phyloP scores from a whole-genome alignment of 1,284 basidiomycete species.

The Boletus smithii region DNA sequence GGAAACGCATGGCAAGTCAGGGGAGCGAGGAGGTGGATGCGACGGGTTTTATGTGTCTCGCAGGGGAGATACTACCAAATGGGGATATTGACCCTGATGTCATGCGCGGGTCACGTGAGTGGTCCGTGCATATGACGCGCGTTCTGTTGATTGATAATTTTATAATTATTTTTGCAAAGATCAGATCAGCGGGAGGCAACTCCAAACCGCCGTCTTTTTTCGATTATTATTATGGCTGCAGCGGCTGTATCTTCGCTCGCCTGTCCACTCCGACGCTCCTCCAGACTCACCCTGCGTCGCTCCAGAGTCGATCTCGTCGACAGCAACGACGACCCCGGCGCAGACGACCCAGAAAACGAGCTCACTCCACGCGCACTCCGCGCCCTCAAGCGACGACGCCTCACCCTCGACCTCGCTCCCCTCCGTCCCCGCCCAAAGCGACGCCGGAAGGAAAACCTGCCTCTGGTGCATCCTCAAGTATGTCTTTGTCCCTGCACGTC shows the following conservation, averaged over 20 bases:
- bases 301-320: slow-evolving; percentile 1
- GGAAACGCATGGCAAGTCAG: slow-evolving; percentile 15
- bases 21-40: no score
- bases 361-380: slow-evolving; percentile 35
- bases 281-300: slow-evolving; percentile 20
- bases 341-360: slow-evolving; percentile 25
- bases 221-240: slow-evolving; percentile 29
- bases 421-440: slow-evolving; percentile 16
- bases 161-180: slow-evolving; percentile 8
- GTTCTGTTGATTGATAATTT: no score
- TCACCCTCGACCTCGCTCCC: slow-evolving; percentile 29
- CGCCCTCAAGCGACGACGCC: slow-evolving; percentile 34
- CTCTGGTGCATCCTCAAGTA: neutral
- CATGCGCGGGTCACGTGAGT: slow-evolving; percentile 29
- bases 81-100: no score
- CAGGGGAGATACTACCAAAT: neutral
- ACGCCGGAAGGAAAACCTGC: slow-evolving; percentile 24
- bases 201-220: slow-evolving; percentile 13
- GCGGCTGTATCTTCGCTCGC: slow-evolving; percentile 27
- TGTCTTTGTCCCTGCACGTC: neutral
- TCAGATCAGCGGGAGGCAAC: slow-evolving; percentile 14
- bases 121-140: slow-evolving; percentile 25
- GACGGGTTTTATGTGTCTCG: slow-evolving; percentile 5
- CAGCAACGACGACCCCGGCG: slow-evolving; percentile 21
- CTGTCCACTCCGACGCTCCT: slow-evolving; percentile 31